Evolutionary conservation across 1,284 basidiomycete genomes (phyloP), one percentile per base, ranked within the genome.

Genomic region (Xerocomus amazonicus): DNA sequence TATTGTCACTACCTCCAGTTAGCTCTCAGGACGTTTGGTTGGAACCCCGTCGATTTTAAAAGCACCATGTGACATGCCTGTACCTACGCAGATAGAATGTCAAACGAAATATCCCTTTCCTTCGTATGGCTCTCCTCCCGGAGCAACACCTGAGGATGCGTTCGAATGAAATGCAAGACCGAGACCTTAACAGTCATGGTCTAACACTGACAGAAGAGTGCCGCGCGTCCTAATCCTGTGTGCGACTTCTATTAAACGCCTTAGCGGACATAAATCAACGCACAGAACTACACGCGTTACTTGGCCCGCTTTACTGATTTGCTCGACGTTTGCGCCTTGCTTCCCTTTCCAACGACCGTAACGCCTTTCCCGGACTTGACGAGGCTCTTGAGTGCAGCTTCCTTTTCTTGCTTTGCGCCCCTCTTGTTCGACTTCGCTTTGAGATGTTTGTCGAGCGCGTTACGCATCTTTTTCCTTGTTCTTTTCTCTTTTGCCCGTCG

Each of bases 291-390:
- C 16, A 12, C 23, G 10, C 6, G 6, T 60, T 19, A 60, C 41
- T 59, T 64, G 44, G 28, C 40, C 34, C 46, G 60, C 17, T 50
- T 62, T 6, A 38, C 19, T 6, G 10, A 13, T 40, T 31, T 54
- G 4, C 39, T 45, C 23, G 1, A 43, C 32, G 53, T 53, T 38
- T 32, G 47, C 27, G 39, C 39, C 45, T 74, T 74, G 37, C 62
- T 71, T 53, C 73, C 73, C 70, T 93, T 95, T 14, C 92, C 92
- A 45, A 96, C 81, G 28, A 95, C 84, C 0, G 92, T 94, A 32
- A 92, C 82, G 0, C 92, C 91, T 65, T 87, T 92, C 1, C 92
- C 91, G 45, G 72, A 79, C 72, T 92, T 93, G 45, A 94, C 84
- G 16, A 94, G 73, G 52, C 77, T 84, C 65, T 83, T 80, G 55